phyloP scores from a whole-genome alignment of 495 filamentous ascomycete species.

The Cairneyella variabilis region DNA sequence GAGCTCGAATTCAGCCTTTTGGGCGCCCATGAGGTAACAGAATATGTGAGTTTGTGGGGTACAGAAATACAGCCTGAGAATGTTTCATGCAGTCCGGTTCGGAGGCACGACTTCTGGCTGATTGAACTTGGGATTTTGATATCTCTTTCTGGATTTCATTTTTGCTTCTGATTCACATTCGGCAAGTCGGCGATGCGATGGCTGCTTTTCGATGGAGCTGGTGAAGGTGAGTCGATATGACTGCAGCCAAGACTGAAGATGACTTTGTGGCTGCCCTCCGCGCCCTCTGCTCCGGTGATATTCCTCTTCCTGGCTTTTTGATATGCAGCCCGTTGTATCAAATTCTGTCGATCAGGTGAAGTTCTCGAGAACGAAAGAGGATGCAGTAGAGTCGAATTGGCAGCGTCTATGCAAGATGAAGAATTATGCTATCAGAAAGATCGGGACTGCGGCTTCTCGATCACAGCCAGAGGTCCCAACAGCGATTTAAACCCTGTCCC shows the following conservation, averaged over 20 bases:
- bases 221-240: neutral
- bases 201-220: neutral
- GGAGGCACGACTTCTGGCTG: neutral
- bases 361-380: neutral
- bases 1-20: neutral
- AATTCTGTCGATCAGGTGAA: neutral
- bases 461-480: neutral
- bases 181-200: neutral
- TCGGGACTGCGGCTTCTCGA: neutral
- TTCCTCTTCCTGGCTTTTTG: neutral
- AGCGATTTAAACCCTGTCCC: neutral
- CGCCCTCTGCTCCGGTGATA: neutral
- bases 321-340: neutral
- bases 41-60: slow-evolving; percentile 14
- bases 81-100: neutral
- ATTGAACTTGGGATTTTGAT: neutral
- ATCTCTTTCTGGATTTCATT: neutral
- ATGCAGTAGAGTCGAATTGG: neutral
- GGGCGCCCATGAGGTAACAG: slow-evolving; percentile 8
- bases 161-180: neutral
- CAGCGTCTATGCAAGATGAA: no score
- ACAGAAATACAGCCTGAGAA: neutral
- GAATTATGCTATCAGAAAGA: no score
- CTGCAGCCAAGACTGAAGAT: neutral
- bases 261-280: neutral